Base-by-base conservation (phyloP, 768 basidiomycete genomes). In the Suillus subluteus region DNA sequence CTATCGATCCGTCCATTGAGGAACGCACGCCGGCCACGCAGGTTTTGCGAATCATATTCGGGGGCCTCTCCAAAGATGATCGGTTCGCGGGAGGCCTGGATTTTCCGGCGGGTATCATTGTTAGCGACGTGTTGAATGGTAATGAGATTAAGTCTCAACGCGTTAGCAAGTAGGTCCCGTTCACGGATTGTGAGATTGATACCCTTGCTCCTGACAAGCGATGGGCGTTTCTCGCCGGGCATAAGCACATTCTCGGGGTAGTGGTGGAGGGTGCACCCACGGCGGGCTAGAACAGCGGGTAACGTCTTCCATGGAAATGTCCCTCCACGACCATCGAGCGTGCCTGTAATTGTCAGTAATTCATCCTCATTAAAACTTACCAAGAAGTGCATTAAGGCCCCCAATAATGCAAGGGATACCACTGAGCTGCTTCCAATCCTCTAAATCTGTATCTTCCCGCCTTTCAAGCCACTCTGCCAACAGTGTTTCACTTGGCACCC, bases 391-490 rank as follows among this genome's bases (percentile, higher is more conserved):
- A 11, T 1, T 48, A 9, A 48, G n/a, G n/a, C 46, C 11, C 11
- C 46, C 46, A n/a, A 48, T 48, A 48, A 48, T 48, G 46, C 46
- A 48, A 48, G 46, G 46, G 46, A 48, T 48, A 4, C 46, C n/a
- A 48, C 23, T 4, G 11, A 48, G 46, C 46, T 48, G 46, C 46
- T 12, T 48, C 46, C 46, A 48, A 48, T 12, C 4, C 46, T 48
- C 46, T 23, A n/a, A 12, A n/a, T 48, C 44, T 46, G 21, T 8
- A 46, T 7, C 9, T n/a, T 48, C 46, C 46, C 4, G n/a, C 46
- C n/a, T 48, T 6, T 48, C 46, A 48, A 48, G 46, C 46, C 46
- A 48, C 46, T 23, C n/a, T 9, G n/a, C 21, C 4, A 48, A 48
- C 11, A 48, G 0, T 11, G n/a, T 48, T 0, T 48, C 46, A 23